Evolutionary conservation across 148 eudicot genomes (phyloP).

Genomic region (Camellia lanceoleosa): DNA sequence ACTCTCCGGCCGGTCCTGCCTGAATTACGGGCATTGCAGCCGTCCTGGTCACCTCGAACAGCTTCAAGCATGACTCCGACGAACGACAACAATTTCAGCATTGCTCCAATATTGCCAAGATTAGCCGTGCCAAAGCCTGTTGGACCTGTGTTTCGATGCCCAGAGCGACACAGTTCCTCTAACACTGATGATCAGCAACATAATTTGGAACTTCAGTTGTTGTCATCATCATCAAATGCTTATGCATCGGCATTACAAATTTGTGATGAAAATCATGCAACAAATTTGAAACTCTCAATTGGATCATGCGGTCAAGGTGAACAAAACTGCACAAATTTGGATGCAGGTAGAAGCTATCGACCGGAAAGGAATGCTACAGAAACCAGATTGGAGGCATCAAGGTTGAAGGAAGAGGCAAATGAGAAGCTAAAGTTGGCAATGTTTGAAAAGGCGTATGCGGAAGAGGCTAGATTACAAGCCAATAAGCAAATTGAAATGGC

Average conservation of each 20-base stretch:
- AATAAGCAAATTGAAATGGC: conserved; percentile 32
- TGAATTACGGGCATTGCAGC: conserved; percentile 19
- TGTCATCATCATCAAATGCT: conserved; percentile 25
- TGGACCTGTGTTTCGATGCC: background rate
- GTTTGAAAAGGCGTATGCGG: conserved; percentile 31
- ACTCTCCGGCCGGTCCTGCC: conserved; percentile 40
- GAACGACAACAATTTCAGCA: conserved; percentile 34
- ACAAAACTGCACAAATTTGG: background rate
- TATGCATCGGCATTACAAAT: background rate
- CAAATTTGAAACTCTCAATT: conserved; percentile 70
- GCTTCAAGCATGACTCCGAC: conserved; percentile 74
- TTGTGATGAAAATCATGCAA: conserved; percentile 37
- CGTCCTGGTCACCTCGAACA: conserved; percentile 41
- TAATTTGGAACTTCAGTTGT: conserved; percentile 57
- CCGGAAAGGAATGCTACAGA: background rate
- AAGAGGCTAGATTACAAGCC: conserved; percentile 31
- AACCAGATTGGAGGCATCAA: conserved; percentile 6
- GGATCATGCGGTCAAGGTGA: conserved; percentile 39
- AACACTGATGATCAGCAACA: conserved; percentile 8
- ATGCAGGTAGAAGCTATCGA: background rate
- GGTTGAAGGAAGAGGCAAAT: conserved; percentile 40
- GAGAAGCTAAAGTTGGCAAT: conserved; percentile 58
- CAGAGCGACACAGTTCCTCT: background rate
- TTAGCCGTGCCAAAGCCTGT: conserved; percentile 11
- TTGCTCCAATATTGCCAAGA: conserved; percentile 11